phyloP scores from a whole-genome alignment of 306 rosid genomes.

The Calophaca sinica region DNA sequence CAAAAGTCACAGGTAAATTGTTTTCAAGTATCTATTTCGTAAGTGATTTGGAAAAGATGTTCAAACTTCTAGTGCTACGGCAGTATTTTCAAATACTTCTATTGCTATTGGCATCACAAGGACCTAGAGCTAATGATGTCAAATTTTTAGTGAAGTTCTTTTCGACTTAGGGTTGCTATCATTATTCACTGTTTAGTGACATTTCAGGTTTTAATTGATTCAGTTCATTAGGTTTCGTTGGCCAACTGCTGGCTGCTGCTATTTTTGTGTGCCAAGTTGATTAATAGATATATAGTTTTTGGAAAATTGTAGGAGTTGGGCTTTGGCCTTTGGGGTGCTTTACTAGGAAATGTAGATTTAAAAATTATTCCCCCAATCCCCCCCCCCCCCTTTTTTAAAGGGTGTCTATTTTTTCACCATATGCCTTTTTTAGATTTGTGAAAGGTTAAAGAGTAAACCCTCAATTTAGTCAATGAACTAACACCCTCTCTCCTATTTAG shows the following conservation, averaged over 20 bases:
- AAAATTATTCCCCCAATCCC: too few species aligned
- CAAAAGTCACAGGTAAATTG: neutral
- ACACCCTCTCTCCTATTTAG: too few species aligned
- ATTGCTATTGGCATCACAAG: constrained; percentile 5
- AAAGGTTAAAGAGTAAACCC: too few species aligned
- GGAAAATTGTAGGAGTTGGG: neutral
- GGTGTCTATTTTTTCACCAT: constrained; percentile 17
- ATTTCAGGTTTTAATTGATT: constrained; percentile 33
- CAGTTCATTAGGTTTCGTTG: constrained; percentile 17
- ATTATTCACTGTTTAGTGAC: constrained; percentile 3
- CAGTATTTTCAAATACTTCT: neutral
- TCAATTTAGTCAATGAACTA: too few species aligned
- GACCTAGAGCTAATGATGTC: neutral
- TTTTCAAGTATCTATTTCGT: constrained; percentile 5
- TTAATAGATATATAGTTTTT: neutral
- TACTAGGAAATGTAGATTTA: constrained; percentile 16
- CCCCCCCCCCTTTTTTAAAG: too few species aligned
- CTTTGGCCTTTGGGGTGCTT: neutral
- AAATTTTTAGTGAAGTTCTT: neutral
- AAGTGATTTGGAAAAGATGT: constrained; percentile 1
- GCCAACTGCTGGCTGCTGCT: neutral
- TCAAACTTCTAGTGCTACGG: constrained; percentile 8
- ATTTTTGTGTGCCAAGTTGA: neutral
- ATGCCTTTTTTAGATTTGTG: constrained; percentile 21
- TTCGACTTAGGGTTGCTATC: neutral